Percentiles rank a stretch among this genome's conserved stretches.
These are phyloP conservation scores for Rugonectria rugulosa DNA, from an alignment of 2,329 filamentous ascomycete genomes.

Conservation along the genomic window DNA sequence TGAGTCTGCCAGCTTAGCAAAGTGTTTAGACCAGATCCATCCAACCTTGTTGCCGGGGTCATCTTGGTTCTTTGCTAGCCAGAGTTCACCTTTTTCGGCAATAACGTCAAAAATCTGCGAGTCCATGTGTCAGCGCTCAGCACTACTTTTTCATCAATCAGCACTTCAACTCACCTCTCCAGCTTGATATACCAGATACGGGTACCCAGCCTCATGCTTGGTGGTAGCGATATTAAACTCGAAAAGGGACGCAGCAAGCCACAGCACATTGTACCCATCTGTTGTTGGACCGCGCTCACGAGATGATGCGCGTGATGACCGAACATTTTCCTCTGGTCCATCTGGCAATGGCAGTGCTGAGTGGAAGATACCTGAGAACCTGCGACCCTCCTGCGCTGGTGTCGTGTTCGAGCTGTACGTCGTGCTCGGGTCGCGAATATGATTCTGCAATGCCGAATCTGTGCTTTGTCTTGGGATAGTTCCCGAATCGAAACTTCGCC, in stretches of 20 bases:
- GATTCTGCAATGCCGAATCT: constrained; percentile 53
- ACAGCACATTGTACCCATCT: constrained; percentile 77
- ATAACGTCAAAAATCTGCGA: constrained; percentile 85
- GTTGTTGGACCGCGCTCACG: constrained; percentile 61
- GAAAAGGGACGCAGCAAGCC: constrained; percentile 91
- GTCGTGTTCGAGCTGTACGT: constrained; percentile 60
- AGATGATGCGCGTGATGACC: constrained; percentile 66
- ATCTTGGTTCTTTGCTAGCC: constrained; percentile 97
- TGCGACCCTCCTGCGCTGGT: constrained; percentile 55
- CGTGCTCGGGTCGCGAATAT: constrained; percentile 62
- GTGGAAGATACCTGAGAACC: constrained; percentile 82
- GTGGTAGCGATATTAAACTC: constrained; percentile 97
- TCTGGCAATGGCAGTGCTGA: constrained; percentile 86
- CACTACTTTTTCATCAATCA: constrained; percentile 19
- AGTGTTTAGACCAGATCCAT: constrained; percentile 99
- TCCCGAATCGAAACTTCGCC: constrained; percentile 65
- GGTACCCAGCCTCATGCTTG: constrained; percentile 91
- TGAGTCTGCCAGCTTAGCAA: constrained; percentile 71
- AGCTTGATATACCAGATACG: constrained; percentile 93
- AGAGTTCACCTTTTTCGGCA: constrained; percentile 95
- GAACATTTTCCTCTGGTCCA: constrained; percentile 59
- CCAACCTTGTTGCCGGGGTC: constrained; percentile 80
- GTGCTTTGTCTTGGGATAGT: constrained; percentile 59
- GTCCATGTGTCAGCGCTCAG: background rate
- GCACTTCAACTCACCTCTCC: constrained; percentile 87